Evolutionary conservation across 1,284 basidiomycete species (phyloP).

Genomic region (Stereum hirsutum): DNA sequence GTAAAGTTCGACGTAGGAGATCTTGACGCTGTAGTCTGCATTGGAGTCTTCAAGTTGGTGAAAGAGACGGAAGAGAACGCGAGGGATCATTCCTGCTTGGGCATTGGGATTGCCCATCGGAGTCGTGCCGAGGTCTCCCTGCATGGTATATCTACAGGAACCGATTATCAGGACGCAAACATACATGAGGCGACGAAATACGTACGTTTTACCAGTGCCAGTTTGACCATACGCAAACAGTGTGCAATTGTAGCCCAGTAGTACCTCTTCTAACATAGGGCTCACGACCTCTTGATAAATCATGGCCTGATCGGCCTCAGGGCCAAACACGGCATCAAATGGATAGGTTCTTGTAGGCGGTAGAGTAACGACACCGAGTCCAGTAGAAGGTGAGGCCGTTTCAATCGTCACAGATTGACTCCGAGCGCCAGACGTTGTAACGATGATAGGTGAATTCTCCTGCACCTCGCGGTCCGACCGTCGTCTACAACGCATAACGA

Average conservation of each 20-base stretch:
- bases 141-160: slow-evolving; percentile 79
- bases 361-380: slow-evolving; percentile 55
- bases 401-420: slow-evolving; percentile 75
- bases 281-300: slow-evolving; percentile 92
- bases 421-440: slow-evolving; percentile 65
- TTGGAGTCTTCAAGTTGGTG: slow-evolving; percentile 73
- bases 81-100: slow-evolving; percentile 96
- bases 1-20: slow-evolving; percentile 96
- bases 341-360: slow-evolving; percentile 78
- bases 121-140: slow-evolving; percentile 79
- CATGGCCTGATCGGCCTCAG: slow-evolving; percentile 94
- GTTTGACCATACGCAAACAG: slow-evolving; percentile 99
- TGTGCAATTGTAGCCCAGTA: slow-evolving; percentile 96
- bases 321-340: slow-evolving; percentile 92
- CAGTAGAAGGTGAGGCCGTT: slow-evolving; percentile 54
- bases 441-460: slow-evolving; percentile 77
- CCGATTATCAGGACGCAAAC: not conserved
- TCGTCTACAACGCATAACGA: slow-evolving; percentile 82
- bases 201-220: slow-evolving; percentile 96
- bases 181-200: slow-evolving; percentile 11
- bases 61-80: slow-evolving; percentile 90
- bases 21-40: slow-evolving; percentile 87
- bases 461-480: slow-evolving; percentile 77
- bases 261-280: slow-evolving; percentile 89
- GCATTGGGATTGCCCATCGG: slow-evolving; percentile 83